These are phyloP conservation scores for Cladosporium halotolerans DNA, from an alignment of 2,329 filamentous ascomycete genomes.

Conservation along the genomic window DNA sequence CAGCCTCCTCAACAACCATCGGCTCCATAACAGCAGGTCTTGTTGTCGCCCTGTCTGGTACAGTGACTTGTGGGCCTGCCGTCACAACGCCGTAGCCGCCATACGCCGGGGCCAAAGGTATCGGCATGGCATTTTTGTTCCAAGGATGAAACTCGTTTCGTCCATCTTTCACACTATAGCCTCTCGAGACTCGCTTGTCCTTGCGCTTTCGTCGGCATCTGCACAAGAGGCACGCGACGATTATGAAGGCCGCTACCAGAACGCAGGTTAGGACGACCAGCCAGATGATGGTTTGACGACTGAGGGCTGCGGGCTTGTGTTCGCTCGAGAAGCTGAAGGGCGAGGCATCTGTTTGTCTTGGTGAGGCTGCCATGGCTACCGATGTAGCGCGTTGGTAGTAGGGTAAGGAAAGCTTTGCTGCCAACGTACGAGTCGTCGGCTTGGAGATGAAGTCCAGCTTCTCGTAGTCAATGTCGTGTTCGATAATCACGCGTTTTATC, in stretches of 20 bases:
- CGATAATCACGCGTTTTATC: background rate
- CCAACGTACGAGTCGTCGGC: background rate
- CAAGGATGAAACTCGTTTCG: slow-evolving; percentile 12
- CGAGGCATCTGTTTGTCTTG: slow-evolving; percentile 2
- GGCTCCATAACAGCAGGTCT: slow-evolving; percentile 5
- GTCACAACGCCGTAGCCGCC: background rate
- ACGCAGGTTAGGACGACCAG: slow-evolving; percentile 11
- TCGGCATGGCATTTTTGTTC: slow-evolving; percentile 8
- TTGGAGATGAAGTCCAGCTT: slow-evolving; percentile 7
- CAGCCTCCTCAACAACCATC: slow-evolving; percentile 6
- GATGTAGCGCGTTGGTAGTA: background rate
- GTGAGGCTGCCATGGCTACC: background rate
- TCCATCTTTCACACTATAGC: slow-evolving; percentile 11
- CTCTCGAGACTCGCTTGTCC: background rate
- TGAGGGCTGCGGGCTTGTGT: background rate
- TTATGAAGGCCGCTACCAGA: slow-evolving; percentile 6
- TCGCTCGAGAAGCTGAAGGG: slow-evolving; percentile 6
- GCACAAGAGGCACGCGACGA: slow-evolving; percentile 11
- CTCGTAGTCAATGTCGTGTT: background rate
- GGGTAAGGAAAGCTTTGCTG: background rate
- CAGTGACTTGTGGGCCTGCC: background rate
- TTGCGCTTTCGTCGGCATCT: slow-evolving; percentile 9
- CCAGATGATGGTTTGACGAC: slow-evolving; percentile 13
- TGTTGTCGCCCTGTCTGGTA: background rate
- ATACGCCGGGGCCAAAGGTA: background rate